These are phyloP conservation scores for Epichloe amarillans DNA, from an alignment of 2,329 filamentous ascomycete genomes.

Conservation along the genomic window DNA sequence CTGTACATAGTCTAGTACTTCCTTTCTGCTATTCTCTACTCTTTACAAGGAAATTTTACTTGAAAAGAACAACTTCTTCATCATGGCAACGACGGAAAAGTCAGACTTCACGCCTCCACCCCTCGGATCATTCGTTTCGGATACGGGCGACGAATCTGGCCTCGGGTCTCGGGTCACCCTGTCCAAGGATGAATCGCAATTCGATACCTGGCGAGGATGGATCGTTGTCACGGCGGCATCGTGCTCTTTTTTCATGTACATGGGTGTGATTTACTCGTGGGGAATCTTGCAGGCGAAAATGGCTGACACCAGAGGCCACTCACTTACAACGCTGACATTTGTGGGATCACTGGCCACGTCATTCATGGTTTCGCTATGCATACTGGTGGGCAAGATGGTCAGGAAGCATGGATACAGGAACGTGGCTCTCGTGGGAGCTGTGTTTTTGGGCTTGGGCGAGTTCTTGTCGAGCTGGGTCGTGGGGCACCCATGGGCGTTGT, in stretches of 20 bases:
- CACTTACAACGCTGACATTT: slow-evolving; percentile 15
- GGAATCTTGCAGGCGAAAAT: slow-evolving; percentile 15
- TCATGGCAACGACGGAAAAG: background rate
- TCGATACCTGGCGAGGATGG: slow-evolving; percentile 13
- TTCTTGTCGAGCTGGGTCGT: slow-evolving; percentile 14
- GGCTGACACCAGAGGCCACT: slow-evolving; percentile 10
- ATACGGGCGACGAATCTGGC: background rate
- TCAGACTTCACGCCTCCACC: background rate
- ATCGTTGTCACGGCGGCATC: slow-evolving; percentile 14
- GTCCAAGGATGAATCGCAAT: slow-evolving; percentile 12
- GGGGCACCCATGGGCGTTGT: slow-evolving; percentile 11
- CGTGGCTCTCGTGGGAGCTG: slow-evolving; percentile 11
- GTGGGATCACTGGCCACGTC: slow-evolving; percentile 16
- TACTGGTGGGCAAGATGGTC: slow-evolving; percentile 12
- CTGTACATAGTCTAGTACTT: too few relatives aligned
- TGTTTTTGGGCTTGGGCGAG: slow-evolving; percentile 15
- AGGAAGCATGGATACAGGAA: slow-evolving; percentile 11
- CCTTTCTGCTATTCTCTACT: too few relatives aligned
- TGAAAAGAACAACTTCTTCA: background rate
- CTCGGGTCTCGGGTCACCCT: slow-evolving; percentile 6
- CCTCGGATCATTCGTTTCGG: background rate
- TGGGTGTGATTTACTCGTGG: slow-evolving; percentile 17
- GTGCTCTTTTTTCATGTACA: slow-evolving; percentile 14
- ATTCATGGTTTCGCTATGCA: slow-evolving; percentile 15
- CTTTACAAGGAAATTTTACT: too few relatives aligned